Evolutionary conservation across 768 basidiomycete genomes (phyloP).

Genomic region (Lactarius hatsudake): DNA sequence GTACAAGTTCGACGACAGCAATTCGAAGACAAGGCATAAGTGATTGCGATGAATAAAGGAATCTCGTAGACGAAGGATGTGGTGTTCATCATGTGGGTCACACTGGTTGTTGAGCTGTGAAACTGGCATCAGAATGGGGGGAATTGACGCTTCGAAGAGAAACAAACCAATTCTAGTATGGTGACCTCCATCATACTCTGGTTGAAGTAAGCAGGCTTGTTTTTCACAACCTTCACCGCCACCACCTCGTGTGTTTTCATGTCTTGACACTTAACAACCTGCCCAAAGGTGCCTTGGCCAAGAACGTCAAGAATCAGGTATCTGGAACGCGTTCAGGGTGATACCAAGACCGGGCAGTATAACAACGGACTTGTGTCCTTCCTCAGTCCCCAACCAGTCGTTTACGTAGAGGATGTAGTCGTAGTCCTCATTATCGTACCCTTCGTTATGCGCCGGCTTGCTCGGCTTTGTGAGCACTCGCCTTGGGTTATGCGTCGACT

Average conservation of each 20-base stretch:
- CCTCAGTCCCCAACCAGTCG: constrained; percentile 92
- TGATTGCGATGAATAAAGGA: constrained; percentile 97
- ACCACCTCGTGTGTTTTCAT: constrained; percentile 99
- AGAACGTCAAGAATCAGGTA: constrained; percentile 98
- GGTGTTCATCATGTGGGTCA: constrained; percentile 93
- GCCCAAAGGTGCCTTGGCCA: constrained; percentile 98
- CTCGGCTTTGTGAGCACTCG: constrained; percentile 97
- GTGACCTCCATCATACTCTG: constrained; percentile 99
- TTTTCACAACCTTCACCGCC: constrained; percentile 99
- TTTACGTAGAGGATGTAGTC: constrained; percentile 99
- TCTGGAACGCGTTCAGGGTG: constrained; percentile 41
- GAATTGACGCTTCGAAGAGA: constrained; percentile 13
- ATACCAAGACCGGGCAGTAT: constrained; percentile 14
- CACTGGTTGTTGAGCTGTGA: constrained; percentile 86
- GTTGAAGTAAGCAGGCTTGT: constrained; percentile 99
- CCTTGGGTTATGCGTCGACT: constrained; percentile 90
- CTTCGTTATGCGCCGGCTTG: constrained; percentile 93
- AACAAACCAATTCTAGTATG: constrained; percentile 86
- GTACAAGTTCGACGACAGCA: constrained; percentile 95
- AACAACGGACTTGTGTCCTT: constrained; percentile 83
- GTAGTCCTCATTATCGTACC: constrained; percentile 98
- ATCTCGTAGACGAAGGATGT: constrained; percentile 91
- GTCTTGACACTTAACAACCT: constrained; percentile 99
- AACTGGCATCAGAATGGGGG: background rate
- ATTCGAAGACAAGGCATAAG: constrained; percentile 96